Evolutionary conservation across 2,329 filamentous ascomycete genomes (phyloP).

Genomic region (Cryphonectria japonica): DNA sequence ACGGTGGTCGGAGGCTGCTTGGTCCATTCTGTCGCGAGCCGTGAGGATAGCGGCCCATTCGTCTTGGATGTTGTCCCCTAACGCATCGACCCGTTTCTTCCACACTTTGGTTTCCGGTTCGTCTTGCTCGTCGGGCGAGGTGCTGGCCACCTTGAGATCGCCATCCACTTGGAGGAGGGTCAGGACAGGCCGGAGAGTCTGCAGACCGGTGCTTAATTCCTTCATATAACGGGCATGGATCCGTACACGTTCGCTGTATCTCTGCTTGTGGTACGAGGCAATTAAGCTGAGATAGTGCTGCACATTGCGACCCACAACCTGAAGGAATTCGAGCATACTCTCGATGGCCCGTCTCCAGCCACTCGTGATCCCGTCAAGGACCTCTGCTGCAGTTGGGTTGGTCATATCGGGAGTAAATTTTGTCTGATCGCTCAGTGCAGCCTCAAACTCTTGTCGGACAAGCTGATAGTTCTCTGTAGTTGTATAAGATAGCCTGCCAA

Average conservation of each 20-base stretch:
- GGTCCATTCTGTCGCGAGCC: neutral
- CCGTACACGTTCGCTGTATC: neutral
- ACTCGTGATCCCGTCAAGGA: neutral
- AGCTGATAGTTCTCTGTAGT: neutral
- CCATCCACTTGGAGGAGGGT: neutral
- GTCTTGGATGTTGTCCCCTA: neutral
- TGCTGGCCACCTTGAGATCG: neutral
- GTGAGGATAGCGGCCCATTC: neutral
- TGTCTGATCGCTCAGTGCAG: neutral
- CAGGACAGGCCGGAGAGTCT: neutral
- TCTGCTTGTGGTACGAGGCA: neutral
- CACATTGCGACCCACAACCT: neutral
- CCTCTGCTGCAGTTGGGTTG: neutral
- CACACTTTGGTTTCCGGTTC: neutral
- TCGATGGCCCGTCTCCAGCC: neutral
- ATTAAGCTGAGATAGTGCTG: neutral
- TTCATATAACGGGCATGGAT: neutral
- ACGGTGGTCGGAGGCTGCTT: neutral
- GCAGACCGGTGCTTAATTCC: neutral
- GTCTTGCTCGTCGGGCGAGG: neutral
- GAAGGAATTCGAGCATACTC: neutral
- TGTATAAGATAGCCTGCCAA: neutral
- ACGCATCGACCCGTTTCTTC: neutral
- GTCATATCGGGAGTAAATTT: neutral
- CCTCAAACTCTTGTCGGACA: neutral